Evolutionary conservation across 805 yeast species (phyloP), one percentile per base, ranked within the genome.

Genomic region (Cephaloascus albidus): DNA sequence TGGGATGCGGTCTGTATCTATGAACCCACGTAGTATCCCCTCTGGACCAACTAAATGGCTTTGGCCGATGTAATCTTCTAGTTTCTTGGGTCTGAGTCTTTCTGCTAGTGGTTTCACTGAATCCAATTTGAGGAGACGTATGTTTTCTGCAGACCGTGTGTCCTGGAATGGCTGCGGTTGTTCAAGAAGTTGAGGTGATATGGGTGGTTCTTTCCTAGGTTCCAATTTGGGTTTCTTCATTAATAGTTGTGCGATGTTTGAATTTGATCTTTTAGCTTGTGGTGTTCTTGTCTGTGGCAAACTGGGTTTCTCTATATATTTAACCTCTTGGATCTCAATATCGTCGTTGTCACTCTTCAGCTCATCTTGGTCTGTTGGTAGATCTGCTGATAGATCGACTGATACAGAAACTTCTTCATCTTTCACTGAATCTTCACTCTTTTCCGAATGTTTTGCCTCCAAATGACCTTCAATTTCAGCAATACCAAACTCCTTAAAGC

Each of bases 21-120:
- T 67, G 43, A 84, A 84, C 35, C 79, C 79, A 20, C 77, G 61
- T 2, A 90, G 60, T 3, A 80, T 64, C 1, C 96, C 95, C 5
- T 68, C 64, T 2, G 62, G 58, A 0, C 85, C 82, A 3, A 90
- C 65, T 2, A 93, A 59, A 58, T 89, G 95, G 12, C 67, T 63
- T 58, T 93, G 99, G 0, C 99, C 99, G 18, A 90, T 71, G 52
- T 80, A 88, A 3, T 82, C 85, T 3, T 69, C 68, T 20, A 93
- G 58, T 0, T 65, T 58, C 10, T 59, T 61, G 0, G 99, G 99
- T n/a, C 97, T 67, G n/a, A 87, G 67, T 38, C 78, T 68, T 52
- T 87, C 96, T 2, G 94, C 82, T 17, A 89, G 60, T 1, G 96
- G 85, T 16, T 31, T 31, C 10, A n/a, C 14, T 6, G 33, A 31